Conservation (phyloP, 441 rosid species). For the Populus hybrid region DNA sequence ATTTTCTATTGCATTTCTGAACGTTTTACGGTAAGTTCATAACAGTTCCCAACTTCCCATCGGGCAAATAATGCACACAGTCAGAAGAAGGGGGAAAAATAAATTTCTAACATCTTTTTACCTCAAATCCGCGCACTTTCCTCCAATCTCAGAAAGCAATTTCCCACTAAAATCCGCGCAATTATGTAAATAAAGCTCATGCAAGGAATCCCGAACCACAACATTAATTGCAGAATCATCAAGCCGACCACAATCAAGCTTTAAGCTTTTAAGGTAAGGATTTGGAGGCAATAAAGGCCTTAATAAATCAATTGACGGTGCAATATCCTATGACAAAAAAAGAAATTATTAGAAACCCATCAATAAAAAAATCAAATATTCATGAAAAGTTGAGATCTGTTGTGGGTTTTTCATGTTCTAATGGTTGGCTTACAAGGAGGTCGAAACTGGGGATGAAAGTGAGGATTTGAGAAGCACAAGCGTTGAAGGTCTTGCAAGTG, state of each 20-base stretch:
- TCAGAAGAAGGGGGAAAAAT: neutral
- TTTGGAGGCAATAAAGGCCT: slow-evolving; percentile 68
- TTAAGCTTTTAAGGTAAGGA: slow-evolving; percentile 61
- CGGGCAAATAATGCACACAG: neutral
- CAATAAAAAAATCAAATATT: neutral
- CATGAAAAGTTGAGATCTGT: neutral
- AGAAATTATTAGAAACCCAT: neutral
- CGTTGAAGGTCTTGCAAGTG: slow-evolving; percentile 52
- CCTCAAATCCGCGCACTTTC: slow-evolving; percentile 66
- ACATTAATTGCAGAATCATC: slow-evolving; percentile 57
- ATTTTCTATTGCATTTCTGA: neutral
- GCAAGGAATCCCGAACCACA: slow-evolving; percentile 55
- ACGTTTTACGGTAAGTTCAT: neutral
- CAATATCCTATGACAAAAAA: slow-evolving; percentile 46
- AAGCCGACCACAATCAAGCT: slow-evolving; percentile 73
- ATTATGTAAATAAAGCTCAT: slow-evolving; percentile 62
- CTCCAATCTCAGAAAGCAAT: slow-evolving; percentile 73
- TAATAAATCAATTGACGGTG: slow-evolving; percentile 52
- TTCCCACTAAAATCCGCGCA: slow-evolving; percentile 75
- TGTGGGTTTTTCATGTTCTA: neutral
- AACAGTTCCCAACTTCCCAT: neutral
- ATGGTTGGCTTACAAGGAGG: slow-evolving; percentile 42
- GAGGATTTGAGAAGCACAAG: slow-evolving; percentile 62
- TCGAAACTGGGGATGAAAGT: slow-evolving; percentile 74
- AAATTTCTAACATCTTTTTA: slow-evolving; percentile 12